phyloP scores from a whole-genome alignment of 73 alveolate genomes.

The Effrenium voratum region DNA sequence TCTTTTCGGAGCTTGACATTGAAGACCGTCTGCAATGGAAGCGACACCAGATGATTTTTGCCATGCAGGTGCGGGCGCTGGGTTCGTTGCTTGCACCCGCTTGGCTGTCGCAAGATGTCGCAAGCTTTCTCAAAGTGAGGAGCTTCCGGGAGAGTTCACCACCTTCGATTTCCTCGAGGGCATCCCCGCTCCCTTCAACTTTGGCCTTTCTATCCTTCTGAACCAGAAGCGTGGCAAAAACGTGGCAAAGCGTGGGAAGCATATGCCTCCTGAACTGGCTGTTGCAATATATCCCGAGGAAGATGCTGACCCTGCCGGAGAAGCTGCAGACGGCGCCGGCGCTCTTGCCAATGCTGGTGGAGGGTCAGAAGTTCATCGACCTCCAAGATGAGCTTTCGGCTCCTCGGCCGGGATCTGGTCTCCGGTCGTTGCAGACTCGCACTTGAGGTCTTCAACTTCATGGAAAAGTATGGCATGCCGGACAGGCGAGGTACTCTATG shows the following conservation, averaged over 20 bases:
- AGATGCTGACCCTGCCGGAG: conserved; percentile 91
- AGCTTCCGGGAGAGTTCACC: conserved; percentile 90
- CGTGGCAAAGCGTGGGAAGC: neutral
- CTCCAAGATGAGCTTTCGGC: conserved; percentile 80
- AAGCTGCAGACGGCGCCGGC: conserved; percentile 92
- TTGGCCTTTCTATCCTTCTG: conserved; percentile 71
- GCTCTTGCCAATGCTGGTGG: conserved; percentile 91
- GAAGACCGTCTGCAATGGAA: conserved; percentile 94
- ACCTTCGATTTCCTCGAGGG: conserved; percentile 92
- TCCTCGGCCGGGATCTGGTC: neutral
- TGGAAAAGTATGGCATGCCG: conserved; percentile 92
- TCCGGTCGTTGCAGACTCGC: neutral
- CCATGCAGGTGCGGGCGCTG: conserved; percentile 60
- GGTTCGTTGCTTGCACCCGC: neutral
- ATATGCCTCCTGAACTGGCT: neutral
- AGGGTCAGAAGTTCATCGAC: conserved; percentile 88
- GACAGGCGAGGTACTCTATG: neutral
- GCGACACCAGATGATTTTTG: conserved; percentile 91
- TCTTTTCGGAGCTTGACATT: conserved; percentile 75
- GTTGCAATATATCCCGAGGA: conserved; percentile 20
- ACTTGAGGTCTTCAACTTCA: conserved; percentile 64
- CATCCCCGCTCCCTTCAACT: conserved; percentile 91
- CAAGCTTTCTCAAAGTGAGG: neutral
- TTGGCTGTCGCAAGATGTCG: neutral
- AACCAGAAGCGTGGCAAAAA: conserved; percentile 17